Evolutionary conservation across 345 rosid genomes (phyloP).

Genomic region (Salix suchowensis): DNA sequence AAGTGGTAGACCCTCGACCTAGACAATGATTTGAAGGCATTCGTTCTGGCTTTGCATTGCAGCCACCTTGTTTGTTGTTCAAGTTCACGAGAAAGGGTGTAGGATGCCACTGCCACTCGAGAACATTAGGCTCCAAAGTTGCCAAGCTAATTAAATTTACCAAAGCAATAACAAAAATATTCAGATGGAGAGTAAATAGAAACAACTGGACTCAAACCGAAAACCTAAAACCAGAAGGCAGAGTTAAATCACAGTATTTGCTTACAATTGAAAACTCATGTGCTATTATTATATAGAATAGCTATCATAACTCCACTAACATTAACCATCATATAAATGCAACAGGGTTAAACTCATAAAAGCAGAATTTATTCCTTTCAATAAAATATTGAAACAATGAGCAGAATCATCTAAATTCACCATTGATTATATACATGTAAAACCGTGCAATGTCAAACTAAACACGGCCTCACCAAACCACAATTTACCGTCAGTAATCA

Average conservation of each 20-base stretch:
- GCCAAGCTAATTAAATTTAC: background rate
- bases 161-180: background rate
- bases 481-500: constrained; percentile 7
- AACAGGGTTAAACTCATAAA: background rate
- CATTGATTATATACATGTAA: background rate
- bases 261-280: background rate
- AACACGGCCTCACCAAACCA: background rate
- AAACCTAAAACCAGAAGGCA: background rate
- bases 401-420: background rate
- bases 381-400: background rate
- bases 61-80: background rate
- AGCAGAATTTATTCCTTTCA: constrained; percentile 2
- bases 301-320: background rate
- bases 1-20: background rate
- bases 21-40: background rate
- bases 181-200: background rate
- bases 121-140: background rate
- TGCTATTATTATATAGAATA: background rate
- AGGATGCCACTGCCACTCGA: background rate
- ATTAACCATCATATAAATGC: background rate
- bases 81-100: background rate
- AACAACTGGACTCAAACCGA: background rate
- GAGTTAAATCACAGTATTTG: background rate
- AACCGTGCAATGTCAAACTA: background rate
- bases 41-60: background rate